Conservation (phyloP, 352 stramenopile genomes). For the Globisporangium cystogenes region DNA sequence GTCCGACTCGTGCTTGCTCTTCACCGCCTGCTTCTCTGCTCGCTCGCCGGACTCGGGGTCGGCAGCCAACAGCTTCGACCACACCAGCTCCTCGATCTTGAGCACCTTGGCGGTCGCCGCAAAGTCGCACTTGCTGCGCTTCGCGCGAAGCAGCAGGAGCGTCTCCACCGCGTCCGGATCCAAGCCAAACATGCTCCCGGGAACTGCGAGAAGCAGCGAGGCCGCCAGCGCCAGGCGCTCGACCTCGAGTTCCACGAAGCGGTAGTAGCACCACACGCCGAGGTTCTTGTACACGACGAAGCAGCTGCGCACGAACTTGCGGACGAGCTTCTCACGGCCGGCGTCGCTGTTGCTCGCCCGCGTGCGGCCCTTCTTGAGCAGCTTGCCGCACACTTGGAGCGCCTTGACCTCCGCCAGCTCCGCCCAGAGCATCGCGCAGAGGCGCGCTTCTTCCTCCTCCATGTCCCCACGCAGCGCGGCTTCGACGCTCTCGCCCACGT, state of each 20-base stretch:
- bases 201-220: constrained; percentile 45
- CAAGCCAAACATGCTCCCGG: constrained; percentile 48
- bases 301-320: constrained; percentile 56
- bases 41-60: neutral
- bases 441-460: constrained; percentile 10
- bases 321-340: constrained; percentile 40
- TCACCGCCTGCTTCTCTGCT: too few relatives aligned
- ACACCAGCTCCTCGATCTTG: constrained; percentile 55
- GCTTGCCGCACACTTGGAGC: constrained; percentile 36
- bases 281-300: constrained; percentile 55
- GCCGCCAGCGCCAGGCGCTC: constrained; percentile 45
- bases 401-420: constrained; percentile 46
- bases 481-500: neutral
- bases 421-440: constrained; percentile 33
- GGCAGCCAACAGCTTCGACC: constrained; percentile 21
- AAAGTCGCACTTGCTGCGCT: constrained; percentile 34
- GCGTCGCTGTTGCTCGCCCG: constrained; percentile 21
- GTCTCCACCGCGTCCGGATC: constrained; percentile 49
- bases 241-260: constrained; percentile 68
- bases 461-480: constrained; percentile 2
- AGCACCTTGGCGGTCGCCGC: constrained; percentile 43
- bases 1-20: constrained; percentile 15
- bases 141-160: constrained; percentile 38
- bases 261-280: constrained; percentile 72
- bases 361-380: constrained; percentile 50